These are phyloP conservation scores for Clonostachys sp. DNA, from an alignment of 2,329 filamentous ascomycete species.

Conservation along the genomic window DNA sequence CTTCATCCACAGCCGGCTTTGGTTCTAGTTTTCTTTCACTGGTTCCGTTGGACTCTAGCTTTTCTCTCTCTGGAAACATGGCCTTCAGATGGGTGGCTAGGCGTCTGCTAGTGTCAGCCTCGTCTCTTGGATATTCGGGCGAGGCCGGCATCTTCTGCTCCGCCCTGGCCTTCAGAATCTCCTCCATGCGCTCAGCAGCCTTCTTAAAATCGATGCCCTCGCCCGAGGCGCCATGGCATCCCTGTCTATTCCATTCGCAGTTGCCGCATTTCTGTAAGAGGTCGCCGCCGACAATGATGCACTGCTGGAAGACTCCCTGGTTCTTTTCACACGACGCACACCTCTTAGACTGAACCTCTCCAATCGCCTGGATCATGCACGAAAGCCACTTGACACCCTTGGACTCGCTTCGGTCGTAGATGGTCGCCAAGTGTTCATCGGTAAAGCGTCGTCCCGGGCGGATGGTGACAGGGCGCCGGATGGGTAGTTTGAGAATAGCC, in stretches of 20 bases:
- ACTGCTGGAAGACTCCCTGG: constrained; percentile 37
- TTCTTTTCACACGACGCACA: constrained; percentile 36
- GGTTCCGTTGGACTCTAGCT: no score
- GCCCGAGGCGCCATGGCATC: constrained; percentile 23
- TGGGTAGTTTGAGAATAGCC: constrained; percentile 25
- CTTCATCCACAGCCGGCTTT: no score
- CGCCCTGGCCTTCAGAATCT: background rate
- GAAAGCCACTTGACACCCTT: constrained; percentile 41
- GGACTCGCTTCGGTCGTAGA: constrained; percentile 33
- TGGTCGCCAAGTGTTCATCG: constrained; percentile 26
- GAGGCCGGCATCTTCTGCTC: no score
- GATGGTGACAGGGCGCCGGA: constrained; percentile 33
- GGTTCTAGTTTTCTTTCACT: no score
- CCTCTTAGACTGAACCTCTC: constrained; percentile 28
- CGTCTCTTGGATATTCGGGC: no score
- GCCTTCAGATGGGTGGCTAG: no score
- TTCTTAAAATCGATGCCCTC: constrained; percentile 3
- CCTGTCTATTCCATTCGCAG: constrained; percentile 42
- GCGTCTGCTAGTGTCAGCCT: no score
- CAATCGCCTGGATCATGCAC: constrained; percentile 45
- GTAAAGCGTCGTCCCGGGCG: constrained; percentile 35
- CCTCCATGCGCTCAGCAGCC: constrained; percentile 1
- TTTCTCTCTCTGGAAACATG: no score
- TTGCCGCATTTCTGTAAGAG: constrained; percentile 44
- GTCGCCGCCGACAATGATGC: constrained; percentile 33